Evolutionary conservation across 129 eudicot genomes (phyloP), one percentile per base, ranked within the genome.

Genomic region (Chrysanthemum makinoi): DNA sequence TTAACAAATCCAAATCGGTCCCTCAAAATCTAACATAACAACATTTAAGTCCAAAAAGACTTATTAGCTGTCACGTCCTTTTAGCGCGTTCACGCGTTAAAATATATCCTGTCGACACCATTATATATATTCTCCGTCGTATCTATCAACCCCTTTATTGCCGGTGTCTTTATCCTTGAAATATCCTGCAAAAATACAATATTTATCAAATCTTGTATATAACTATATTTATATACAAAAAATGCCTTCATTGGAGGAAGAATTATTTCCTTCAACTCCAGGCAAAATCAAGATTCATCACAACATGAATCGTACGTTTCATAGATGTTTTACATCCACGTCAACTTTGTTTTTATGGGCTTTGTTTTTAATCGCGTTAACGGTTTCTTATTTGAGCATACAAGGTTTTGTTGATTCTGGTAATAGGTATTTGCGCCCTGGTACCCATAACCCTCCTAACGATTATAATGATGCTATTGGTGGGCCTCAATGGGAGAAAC

Each of bases 301-400:
- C 76, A 20, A 70, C 16, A 71, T 81, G 61, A 83, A 85, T 53
- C 82, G 97, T 0, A 70, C 85, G 9, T 16, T 90, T 54, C 86
- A 83, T 72, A 85, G 95, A 0, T 90, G 97, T 54, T 90, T 87
- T 76, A 72, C 91, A 16, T 87, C 97, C 20, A 87, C 97, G 4
- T 70, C 77, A 60, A 87, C 89, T 10, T 58, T 83, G 80, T 87
- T 87, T 81, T 54, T 90, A 6, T 90, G 97, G 97, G 95, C 95
- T 2, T 76, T 90, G 1, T 83, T 90, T 78, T 53, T 90, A 46
- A 76, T 87, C n/a, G 91, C 91, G 14, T 53, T 87, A 0, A 90
- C 87, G 22, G 89, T 86, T 8, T 83, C 95, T 5, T 90, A 83
- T 59, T 9, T 87, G 49, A 81, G 85, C 75, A 81, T 90, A 64